Percentiles rank a stretch among this genome's conserved stretches.
Evolutionary conservation across 2,329 filamentous ascomycete species (phyloP).

Genomic region (Dothideomycetes sp.): DNA sequence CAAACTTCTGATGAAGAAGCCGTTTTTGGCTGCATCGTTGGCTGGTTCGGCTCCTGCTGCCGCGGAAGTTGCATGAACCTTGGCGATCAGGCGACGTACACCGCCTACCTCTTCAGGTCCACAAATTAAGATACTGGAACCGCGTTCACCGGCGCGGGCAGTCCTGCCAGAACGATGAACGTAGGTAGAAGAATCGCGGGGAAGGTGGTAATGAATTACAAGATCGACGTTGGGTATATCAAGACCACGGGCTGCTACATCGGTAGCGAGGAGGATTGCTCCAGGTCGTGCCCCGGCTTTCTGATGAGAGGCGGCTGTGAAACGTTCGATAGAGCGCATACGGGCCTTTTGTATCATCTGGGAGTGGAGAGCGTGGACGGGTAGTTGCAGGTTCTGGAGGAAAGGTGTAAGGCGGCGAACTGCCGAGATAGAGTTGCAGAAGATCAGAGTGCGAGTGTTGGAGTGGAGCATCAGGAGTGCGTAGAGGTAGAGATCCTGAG

Average conservation of each 20-base stretch:
- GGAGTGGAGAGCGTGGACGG: slow-evolving; percentile 73
- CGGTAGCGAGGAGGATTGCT: slow-evolving; percentile 78
- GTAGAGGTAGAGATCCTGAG: slow-evolving; percentile 82
- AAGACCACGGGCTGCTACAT: slow-evolving; percentile 83
- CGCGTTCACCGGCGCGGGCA: slow-evolving; percentile 68
- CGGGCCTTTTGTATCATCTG: slow-evolving; percentile 95
- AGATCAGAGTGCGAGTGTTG: slow-evolving; percentile 72
- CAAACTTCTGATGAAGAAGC: slow-evolving; percentile 67
- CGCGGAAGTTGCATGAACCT: slow-evolving; percentile 62
- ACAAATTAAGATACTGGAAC: slow-evolving; percentile 80
- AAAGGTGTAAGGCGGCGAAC: slow-evolving; percentile 79
- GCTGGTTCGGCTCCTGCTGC: slow-evolving; percentile 33
- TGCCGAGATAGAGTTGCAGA: slow-evolving; percentile 91
- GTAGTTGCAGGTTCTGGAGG: slow-evolving; percentile 70
- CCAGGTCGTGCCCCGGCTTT: slow-evolving; percentile 22
- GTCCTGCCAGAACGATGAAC: slow-evolving; percentile 93
- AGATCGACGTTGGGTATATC: slow-evolving; percentile 86
- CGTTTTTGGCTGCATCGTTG: slow-evolving; percentile 38
- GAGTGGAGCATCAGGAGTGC: slow-evolving; percentile 75
- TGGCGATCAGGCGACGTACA: slow-evolving; percentile 72
- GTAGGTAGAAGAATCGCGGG: slow-evolving; percentile 83
- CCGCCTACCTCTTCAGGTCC: slow-evolving; percentile 82
- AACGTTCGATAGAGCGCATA: slow-evolving; percentile 83
- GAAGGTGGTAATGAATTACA: slow-evolving; percentile 91
- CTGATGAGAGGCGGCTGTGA: slow-evolving; percentile 45